Percentiles rank a stretch among this genome's conserved stretches.
phyloP scores from a whole-genome alignment of 371 early-diverging fungal genomes.

The Catenaria anguillulae region DNA sequence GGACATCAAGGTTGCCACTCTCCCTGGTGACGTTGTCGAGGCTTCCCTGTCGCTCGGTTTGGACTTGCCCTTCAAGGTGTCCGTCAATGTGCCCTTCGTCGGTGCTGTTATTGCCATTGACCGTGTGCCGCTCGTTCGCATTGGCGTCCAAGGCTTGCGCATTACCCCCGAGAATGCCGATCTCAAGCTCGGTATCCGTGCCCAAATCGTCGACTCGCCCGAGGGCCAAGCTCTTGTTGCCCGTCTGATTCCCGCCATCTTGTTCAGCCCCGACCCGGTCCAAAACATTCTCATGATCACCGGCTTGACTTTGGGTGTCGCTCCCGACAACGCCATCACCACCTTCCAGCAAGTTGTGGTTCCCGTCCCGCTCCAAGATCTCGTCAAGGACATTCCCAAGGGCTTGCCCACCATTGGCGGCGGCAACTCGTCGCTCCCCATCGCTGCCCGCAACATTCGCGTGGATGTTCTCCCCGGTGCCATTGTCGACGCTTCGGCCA shows the following conservation, averaged over 20 bases:
- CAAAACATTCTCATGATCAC: slow-evolving; percentile 1
- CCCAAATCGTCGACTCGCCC: neutral
- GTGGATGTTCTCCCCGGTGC: neutral
- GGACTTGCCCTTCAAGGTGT: neutral
- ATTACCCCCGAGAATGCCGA: neutral
- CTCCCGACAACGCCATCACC: neutral
- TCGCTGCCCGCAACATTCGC: neutral
- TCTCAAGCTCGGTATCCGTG: neutral
- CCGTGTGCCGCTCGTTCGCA: neutral
- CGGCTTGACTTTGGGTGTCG: neutral
- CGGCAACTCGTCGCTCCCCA: neutral
- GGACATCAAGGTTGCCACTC: neutral
- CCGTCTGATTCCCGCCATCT: neutral
- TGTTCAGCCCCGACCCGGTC: neutral
- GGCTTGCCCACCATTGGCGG: neutral
- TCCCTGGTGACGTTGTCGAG: neutral
- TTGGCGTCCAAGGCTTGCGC: neutral
- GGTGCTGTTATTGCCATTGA: neutral
- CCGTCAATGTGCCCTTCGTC: neutral
- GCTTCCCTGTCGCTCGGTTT: neutral
- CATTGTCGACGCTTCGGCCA: neutral
- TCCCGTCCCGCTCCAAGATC: neutral
- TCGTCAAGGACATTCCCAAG: neutral
- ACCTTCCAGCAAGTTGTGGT: neutral
- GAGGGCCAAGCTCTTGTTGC: neutral